phyloP scores from a whole-genome alignment of 2,329 filamentous ascomycete genomes.

The Fusarium tanahbumbuense region DNA sequence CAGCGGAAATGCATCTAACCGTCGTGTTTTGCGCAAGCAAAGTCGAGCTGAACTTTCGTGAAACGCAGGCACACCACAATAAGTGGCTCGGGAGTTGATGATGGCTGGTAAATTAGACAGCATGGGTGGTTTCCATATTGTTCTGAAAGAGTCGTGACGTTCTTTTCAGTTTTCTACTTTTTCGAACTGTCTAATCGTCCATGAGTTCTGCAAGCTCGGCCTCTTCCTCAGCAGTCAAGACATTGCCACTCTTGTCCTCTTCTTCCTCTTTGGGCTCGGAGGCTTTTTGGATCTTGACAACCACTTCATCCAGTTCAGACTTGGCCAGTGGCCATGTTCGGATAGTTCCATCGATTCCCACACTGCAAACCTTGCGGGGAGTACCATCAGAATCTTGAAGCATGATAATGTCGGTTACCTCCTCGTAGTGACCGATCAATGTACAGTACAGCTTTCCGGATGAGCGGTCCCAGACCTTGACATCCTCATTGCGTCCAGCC shows the following conservation, averaged over 20 bases:
- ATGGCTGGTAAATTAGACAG: neutral
- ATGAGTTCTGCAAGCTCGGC: slow-evolving; percentile 91
- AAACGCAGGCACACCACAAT: slow-evolving; percentile 14
- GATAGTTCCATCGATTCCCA: slow-evolving; percentile 90
- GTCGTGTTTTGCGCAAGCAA: slow-evolving; percentile 6
- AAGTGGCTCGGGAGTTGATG: neutral
- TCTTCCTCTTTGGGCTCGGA: slow-evolving; percentile 64
- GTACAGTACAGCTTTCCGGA: slow-evolving; percentile 79
- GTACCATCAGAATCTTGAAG: slow-evolving; percentile 56
- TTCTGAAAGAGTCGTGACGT: neutral
- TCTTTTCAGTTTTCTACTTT: slow-evolving; percentile 1
- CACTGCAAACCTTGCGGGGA: slow-evolving; percentile 73
- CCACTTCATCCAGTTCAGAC: slow-evolving; percentile 63
- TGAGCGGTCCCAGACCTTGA: slow-evolving; percentile 86
- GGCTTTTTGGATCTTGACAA: slow-evolving; percentile 59
- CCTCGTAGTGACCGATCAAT: slow-evolving; percentile 89
- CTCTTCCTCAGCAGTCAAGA: slow-evolving; percentile 90
- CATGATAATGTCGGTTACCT: slow-evolving; percentile 84
- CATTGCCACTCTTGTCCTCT: slow-evolving; percentile 55
- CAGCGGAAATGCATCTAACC: neutral
- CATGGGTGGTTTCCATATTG: neutral
- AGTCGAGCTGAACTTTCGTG: slow-evolving; percentile 34
- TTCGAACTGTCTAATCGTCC: slow-evolving; percentile 66
- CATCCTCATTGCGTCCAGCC: slow-evolving; percentile 88
- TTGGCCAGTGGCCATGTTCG: slow-evolving; percentile 82